Conservation (phyloP, 495 filamentous ascomycete genomes). For the Penicillium flavigenum region DNA sequence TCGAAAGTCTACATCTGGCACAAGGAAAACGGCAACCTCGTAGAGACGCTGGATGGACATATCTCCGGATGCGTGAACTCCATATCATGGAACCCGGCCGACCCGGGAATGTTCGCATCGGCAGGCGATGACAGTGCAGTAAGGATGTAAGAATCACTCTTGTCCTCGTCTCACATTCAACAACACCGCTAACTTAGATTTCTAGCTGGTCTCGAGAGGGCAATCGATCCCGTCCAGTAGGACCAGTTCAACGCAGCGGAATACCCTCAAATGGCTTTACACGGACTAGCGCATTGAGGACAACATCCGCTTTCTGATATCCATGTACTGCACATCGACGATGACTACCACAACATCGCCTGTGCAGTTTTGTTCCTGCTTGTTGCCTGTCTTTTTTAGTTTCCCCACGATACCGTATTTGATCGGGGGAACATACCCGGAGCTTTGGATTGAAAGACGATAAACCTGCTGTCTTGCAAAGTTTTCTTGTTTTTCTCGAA, state of each 20-base stretch:
- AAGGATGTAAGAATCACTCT: slow-evolving; percentile 65
- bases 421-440: slow-evolving; percentile 17
- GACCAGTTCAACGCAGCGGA: slow-evolving; percentile 27
- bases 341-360: background rate
- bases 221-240: slow-evolving; percentile 25
- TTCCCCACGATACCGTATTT: slow-evolving; percentile 12
- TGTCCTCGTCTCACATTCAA: background rate
- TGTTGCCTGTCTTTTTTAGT: slow-evolving; percentile 7
- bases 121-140: slow-evolving; percentile 86
- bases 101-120: slow-evolving; percentile 85
- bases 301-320: slow-evolving; percentile 36
- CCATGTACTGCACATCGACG: background rate
- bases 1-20: slow-evolving; percentile 86
- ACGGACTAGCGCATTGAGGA: slow-evolving; percentile 45
- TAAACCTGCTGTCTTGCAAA: slow-evolving; percentile 16
- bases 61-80: slow-evolving; percentile 75
- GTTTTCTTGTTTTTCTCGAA: slow-evolving; percentile 3
- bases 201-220: slow-evolving; percentile 43
- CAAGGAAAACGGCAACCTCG: slow-evolving; percentile 69
- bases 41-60: slow-evolving; percentile 77
- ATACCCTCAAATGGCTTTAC: slow-evolving; percentile 36
- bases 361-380: background rate
- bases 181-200: slow-evolving; percentile 20
- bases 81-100: slow-evolving; percentile 84
- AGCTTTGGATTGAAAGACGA: slow-evolving; percentile 27